phyloP scores from a whole-genome alignment of 208 protist genomes.

The Leishmania turanica region DNA sequence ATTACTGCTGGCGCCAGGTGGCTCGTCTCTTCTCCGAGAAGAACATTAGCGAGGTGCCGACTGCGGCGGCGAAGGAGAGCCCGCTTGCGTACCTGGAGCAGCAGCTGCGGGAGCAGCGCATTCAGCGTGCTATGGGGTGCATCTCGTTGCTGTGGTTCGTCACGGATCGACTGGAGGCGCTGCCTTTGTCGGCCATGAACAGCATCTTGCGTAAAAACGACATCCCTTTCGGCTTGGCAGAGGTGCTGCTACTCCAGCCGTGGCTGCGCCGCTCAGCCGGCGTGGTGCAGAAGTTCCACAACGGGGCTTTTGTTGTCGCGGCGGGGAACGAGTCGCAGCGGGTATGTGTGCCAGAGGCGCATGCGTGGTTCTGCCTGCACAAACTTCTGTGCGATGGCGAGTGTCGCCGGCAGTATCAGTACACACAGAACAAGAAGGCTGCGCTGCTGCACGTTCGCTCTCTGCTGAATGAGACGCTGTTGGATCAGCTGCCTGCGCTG shows the following conservation, averaged over 20 bases:
- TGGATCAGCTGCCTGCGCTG: constrained; percentile 91
- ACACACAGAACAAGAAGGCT: constrained; percentile 86
- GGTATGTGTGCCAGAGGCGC: constrained; percentile 86
- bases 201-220: constrained; percentile 84
- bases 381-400: constrained; percentile 85
- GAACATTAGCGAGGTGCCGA: constrained; percentile 27
- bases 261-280: constrained; percentile 69
- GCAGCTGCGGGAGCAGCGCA: constrained; percentile 47
- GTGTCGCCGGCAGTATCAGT: constrained; percentile 79
- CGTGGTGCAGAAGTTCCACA: constrained; percentile 66
- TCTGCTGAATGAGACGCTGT: constrained; percentile 85
- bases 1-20: constrained; percentile 91
- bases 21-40: constrained; percentile 68
- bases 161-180: constrained; percentile 72
- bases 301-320: constrained; percentile 61
- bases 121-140: constrained; percentile 72
- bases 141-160: constrained; percentile 92
- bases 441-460: constrained; percentile 69
- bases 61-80: constrained; percentile 11
- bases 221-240: constrained; percentile 76
- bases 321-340: constrained; percentile 60
- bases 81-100: constrained; percentile 33
- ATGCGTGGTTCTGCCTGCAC: constrained; percentile 91
- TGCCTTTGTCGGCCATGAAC: constrained; percentile 81
- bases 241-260: constrained; percentile 77